A percentile compares a stretch with the other conserved stretches of the same genome.
phyloP scores from a whole-genome alignment of 1,139 yeast species.

The Blastobotrys indianensis region DNA sequence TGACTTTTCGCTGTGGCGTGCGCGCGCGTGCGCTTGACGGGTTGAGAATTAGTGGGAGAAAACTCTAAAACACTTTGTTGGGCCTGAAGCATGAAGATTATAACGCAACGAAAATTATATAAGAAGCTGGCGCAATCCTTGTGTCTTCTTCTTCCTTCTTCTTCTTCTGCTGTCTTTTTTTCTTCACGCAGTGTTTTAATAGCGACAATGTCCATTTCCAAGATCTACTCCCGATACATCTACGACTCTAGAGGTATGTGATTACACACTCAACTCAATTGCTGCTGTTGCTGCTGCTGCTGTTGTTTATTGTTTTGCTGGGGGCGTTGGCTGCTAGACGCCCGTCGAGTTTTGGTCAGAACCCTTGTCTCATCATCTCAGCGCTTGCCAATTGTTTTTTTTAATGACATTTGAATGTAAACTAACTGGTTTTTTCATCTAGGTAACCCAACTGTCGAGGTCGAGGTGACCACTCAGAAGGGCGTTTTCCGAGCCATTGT shows the following conservation, averaged over 20 bases:
- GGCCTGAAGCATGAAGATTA: not conserved
- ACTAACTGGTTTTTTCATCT: not conserved
- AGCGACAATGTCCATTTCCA: slow-evolving; percentile 48
- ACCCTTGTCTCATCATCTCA: too few species aligned
- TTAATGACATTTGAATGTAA: too few species aligned
- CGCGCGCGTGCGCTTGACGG: too few species aligned
- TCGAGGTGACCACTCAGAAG: slow-evolving; percentile 76
- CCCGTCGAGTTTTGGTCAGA: too few species aligned
- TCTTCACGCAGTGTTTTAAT: not conserved
- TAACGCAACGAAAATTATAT: slow-evolving; percentile 7
- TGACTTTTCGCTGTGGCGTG: too few species aligned
- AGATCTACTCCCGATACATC: slow-evolving; percentile 84
- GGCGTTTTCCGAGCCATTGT: slow-evolving; percentile 90
- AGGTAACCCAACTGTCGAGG: slow-evolving; percentile 92
- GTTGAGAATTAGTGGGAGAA: too few species aligned
- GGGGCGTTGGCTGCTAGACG: too few species aligned
- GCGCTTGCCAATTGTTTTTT: too few species aligned
- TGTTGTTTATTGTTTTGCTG: too few species aligned
- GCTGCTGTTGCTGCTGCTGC: too few species aligned
- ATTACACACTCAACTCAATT: too few species aligned
- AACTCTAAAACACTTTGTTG: too few species aligned
- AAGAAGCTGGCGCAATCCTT: slow-evolving; percentile 4
- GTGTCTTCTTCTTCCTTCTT: slow-evolving; percentile 1
- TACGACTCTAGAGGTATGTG: slow-evolving; percentile 86
- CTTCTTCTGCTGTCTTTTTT: slow-evolving; percentile 4